These are phyloP conservation scores for Dryadomyces sulphureus DNA, from an alignment of 2,329 filamentous ascomycete genomes.

Conservation along the genomic window DNA sequence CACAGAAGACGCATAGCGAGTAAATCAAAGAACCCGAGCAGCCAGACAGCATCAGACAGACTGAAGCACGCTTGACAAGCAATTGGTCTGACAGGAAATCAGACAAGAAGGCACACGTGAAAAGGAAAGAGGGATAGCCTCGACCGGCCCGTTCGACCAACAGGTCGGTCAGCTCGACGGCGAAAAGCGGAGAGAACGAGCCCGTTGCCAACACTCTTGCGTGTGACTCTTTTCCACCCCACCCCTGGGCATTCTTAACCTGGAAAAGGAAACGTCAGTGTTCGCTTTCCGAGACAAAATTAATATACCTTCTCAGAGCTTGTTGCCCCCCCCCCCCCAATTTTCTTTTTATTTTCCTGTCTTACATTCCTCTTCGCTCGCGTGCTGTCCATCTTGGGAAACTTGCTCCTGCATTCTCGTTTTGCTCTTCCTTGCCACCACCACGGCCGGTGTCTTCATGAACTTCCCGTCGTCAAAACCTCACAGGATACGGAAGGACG, in stretches of 20 bases:
- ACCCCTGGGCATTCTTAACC: neutral
- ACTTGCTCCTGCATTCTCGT: neutral
- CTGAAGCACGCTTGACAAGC: too few species aligned
- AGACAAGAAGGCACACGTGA: too few species aligned
- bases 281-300: neutral
- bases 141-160: constrained; percentile 1
- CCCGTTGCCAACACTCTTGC: neutral
- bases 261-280: neutral
- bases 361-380: neutral
- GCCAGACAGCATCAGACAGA: too few species aligned
- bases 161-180: too few species aligned
- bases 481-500: constrained; percentile 13
- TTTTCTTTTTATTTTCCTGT: neutral
- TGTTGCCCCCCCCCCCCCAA: too few species aligned
- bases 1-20: too few species aligned
- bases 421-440: neutral
- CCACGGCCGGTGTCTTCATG: constrained; percentile 8
- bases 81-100: too few species aligned
- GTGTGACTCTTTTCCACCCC: constrained; percentile 1
- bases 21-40: too few species aligned
- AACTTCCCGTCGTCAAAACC: constrained; percentile 11
- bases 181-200: constrained; percentile 2
- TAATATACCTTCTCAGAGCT: too few species aligned
- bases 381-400: neutral
- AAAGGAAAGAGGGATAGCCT: too few species aligned